These are phyloP conservation scores for Eucalyptus cloeziana DNA, from an alignment of 345 rosid genomes.

Conservation along the genomic window DNA sequence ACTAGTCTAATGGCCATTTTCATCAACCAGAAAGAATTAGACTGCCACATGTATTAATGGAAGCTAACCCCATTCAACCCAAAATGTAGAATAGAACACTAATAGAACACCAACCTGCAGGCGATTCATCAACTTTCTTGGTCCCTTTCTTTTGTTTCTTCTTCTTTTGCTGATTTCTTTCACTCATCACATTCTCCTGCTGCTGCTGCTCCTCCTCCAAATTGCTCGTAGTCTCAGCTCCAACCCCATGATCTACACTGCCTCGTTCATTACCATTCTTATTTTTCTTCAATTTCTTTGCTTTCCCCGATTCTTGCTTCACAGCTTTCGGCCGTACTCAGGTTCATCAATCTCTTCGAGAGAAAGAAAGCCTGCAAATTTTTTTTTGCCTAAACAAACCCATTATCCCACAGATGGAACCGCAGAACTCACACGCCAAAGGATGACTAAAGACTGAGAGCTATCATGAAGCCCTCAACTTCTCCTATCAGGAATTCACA, in stretches of 20 bases:
- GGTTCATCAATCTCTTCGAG: constrained; percentile 88
- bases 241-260: constrained; percentile 6
- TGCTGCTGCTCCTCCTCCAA: neutral
- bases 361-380: constrained; percentile 24
- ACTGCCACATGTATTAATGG: neutral
- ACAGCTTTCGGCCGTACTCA: constrained; percentile 32
- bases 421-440: neutral
- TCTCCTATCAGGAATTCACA: neutral
- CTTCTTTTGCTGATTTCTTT: constrained; percentile 16
- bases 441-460: neutral
- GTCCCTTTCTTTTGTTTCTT: constrained; percentile 32
- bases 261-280: constrained; percentile 13
- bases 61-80: neutral
- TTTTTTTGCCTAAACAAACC: no score
- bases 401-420: neutral
- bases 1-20: neutral
- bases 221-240: constrained; percentile 2
- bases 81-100: neutral
- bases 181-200: neutral
- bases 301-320: constrained; percentile 11
- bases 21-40: neutral
- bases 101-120: constrained; percentile 34
- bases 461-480: neutral
- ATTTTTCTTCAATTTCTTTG: constrained; percentile 16
- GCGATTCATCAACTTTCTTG: constrained; percentile 16